Conservation (phyloP, 2,329 filamentous ascomycete species). For the Venturia nashicola region DNA sequence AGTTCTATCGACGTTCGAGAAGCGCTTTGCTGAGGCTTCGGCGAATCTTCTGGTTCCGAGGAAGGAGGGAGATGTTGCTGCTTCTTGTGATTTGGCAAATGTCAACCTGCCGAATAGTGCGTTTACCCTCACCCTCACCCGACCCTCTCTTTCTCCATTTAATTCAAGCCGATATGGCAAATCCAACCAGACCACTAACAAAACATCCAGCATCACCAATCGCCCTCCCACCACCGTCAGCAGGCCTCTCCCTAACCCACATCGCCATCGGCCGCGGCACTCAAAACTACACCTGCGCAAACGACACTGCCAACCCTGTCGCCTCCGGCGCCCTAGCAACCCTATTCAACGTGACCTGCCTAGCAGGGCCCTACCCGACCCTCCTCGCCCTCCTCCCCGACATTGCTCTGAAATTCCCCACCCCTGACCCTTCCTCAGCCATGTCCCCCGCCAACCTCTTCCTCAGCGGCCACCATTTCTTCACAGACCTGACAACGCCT, state of each 20-base stretch:
- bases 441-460: conserved; percentile 43
- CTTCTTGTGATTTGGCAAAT: background rate
- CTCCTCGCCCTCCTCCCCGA: conserved; percentile 52
- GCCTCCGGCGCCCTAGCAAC: conserved; percentile 64
- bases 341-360: conserved; percentile 79
- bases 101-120: conserved; percentile 1
- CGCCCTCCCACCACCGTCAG: conserved; percentile 44
- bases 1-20: background rate
- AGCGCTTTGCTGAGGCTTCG: conserved; percentile 2
- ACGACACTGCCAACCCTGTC: conserved; percentile 46
- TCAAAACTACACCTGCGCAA: conserved; percentile 84
- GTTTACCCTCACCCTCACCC: background rate
- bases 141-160: no score
- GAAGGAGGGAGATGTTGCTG: background rate
- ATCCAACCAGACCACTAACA: background rate
- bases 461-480: conserved; percentile 71
- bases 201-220: background rate
- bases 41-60: background rate
- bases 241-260: conserved; percentile 55
- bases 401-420: conserved; percentile 55
- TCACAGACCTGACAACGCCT: conserved; percentile 56
- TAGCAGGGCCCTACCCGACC: conserved; percentile 56
- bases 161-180: background rate
- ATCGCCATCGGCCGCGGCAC: conserved; percentile 80
- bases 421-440: conserved; percentile 33